Evolutionary conservation across 2,329 filamentous ascomycete genomes (phyloP).

Genomic region (Fusarium floridanum): DNA sequence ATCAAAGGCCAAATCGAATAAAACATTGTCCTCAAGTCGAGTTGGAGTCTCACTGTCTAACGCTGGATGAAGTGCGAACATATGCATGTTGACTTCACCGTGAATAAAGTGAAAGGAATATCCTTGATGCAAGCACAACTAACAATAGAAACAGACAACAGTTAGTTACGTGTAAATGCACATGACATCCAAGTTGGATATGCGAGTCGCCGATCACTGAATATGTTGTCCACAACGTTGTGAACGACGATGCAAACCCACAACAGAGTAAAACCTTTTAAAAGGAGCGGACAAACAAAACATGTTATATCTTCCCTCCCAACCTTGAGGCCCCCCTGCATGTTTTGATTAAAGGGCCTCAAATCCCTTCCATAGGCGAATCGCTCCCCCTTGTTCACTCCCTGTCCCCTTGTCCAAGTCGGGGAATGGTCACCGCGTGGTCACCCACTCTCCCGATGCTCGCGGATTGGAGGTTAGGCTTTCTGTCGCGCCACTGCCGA

Average conservation of each 20-base stretch:
- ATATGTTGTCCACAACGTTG: background rate
- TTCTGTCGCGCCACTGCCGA: background rate
- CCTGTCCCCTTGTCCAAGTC: constrained; percentile 25
- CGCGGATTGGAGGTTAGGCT: background rate
- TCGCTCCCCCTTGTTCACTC: constrained; percentile 19
- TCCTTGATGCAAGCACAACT: background rate
- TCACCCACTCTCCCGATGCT: constrained; percentile 8
- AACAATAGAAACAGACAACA: background rate
- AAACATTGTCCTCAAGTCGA: background rate
- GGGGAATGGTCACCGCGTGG: constrained; percentile 1
- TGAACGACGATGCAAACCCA: background rate
- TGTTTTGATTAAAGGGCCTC: constrained; percentile 43
- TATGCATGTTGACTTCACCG: background rate
- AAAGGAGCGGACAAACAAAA: background rate
- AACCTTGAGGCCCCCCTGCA: constrained; percentile 19
- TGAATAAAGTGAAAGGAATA: background rate
- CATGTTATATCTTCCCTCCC: constrained; percentile 9
- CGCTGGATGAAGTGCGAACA: background rate
- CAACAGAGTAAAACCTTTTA: background rate
- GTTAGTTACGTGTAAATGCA: background rate
- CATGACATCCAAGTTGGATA: background rate
- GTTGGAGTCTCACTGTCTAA: background rate
- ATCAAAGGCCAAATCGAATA: too few relatives aligned
- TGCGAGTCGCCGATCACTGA: background rate
- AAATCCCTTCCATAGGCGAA: constrained; percentile 33